phyloP scores from a whole-genome alignment of 805 yeast species.

The Kodamaea leandrae region DNA sequence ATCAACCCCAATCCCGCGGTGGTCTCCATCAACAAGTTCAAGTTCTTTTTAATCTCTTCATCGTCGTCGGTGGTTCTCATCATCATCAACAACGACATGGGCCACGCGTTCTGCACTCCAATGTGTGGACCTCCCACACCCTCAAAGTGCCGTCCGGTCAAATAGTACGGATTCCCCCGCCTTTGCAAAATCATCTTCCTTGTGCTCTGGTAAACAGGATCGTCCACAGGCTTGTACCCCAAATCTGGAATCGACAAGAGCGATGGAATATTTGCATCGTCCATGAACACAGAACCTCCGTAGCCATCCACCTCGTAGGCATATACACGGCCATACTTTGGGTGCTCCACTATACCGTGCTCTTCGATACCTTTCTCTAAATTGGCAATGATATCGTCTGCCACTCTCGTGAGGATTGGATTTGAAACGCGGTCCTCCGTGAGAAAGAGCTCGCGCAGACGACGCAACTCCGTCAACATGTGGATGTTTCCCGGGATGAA shows the following conservation, averaged over 20 bases:
- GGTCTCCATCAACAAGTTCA: slow-evolving; percentile 51
- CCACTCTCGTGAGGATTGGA: background rate
- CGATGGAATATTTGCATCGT: slow-evolving; percentile 89
- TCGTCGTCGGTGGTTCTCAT: slow-evolving; percentile 76
- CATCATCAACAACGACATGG: slow-evolving; percentile 75
- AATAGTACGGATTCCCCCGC: slow-evolving; percentile 74
- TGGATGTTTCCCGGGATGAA: slow-evolving; percentile 87
- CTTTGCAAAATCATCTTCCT: slow-evolving; percentile 69
- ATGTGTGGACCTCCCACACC: slow-evolving; percentile 94
- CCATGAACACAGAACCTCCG: slow-evolving; percentile 74
- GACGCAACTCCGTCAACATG: slow-evolving; percentile 18
- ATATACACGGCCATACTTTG: slow-evolving; percentile 68
- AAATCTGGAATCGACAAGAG: slow-evolving; percentile 74
- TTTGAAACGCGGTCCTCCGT: slow-evolving; percentile 3
- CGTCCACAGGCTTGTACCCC: slow-evolving; percentile 54
- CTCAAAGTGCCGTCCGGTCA: slow-evolving; percentile 58
- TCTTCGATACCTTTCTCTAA: slow-evolving; percentile 57
- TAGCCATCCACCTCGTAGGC: slow-evolving; percentile 91
- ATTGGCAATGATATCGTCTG: slow-evolving; percentile 32
- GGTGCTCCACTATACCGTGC: slow-evolving; percentile 67
- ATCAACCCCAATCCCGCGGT: slow-evolving; percentile 78
- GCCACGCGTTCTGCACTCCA: slow-evolving; percentile 83
- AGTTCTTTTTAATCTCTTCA: slow-evolving; percentile 53
- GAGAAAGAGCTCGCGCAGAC: slow-evolving; percentile 7
- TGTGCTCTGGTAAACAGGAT: slow-evolving; percentile 71